Conservation (phyloP, 495 filamentous ascomycete species). For the Evernia prunastri region DNA sequence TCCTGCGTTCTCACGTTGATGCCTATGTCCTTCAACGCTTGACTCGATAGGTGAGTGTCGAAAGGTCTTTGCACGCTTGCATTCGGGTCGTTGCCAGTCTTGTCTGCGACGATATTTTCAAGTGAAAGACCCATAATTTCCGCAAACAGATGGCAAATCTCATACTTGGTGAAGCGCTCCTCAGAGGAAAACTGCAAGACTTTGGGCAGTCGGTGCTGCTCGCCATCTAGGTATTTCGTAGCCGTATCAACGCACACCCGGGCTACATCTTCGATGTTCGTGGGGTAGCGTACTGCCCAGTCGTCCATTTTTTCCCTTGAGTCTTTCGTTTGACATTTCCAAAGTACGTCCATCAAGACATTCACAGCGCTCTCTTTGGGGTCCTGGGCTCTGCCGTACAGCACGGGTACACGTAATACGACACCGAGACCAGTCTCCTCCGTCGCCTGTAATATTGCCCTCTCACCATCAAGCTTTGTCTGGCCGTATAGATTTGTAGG, state of each 20-base stretch:
- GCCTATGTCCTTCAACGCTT: slow-evolving; percentile 64
- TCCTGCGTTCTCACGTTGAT: slow-evolving; percentile 70
- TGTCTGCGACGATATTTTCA: slow-evolving; percentile 62
- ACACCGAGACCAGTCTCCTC: slow-evolving; percentile 50
- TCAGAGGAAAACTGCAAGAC: slow-evolving; percentile 86
- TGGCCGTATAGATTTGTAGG: slow-evolving; percentile 85
- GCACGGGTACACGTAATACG: slow-evolving; percentile 77
- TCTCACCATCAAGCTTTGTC: slow-evolving; percentile 80
- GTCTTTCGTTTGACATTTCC: slow-evolving; percentile 55
- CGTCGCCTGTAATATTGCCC: slow-evolving; percentile 59
- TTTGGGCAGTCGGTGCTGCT: slow-evolving; percentile 49
- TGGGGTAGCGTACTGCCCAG: slow-evolving; percentile 81
- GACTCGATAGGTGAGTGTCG: slow-evolving; percentile 81
- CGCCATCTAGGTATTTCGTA: slow-evolving; percentile 52
- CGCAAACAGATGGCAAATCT: slow-evolving; percentile 75
- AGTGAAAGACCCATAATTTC: slow-evolving; percentile 73
- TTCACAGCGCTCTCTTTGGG: slow-evolving; percentile 80
- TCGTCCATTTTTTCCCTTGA: slow-evolving; percentile 74
- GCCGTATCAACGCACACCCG: slow-evolving; percentile 68
- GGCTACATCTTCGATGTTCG: slow-evolving; percentile 81
- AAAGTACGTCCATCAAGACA: slow-evolving; percentile 64
- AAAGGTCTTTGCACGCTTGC: slow-evolving; percentile 74
- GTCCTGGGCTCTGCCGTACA: slow-evolving; percentile 65
- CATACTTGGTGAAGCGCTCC: slow-evolving; percentile 83
- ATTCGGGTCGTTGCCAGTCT: slow-evolving; percentile 69